phyloP scores from a whole-genome alignment of 2,329 filamentous ascomycete genomes.

The Fusarium buharicum region DNA sequence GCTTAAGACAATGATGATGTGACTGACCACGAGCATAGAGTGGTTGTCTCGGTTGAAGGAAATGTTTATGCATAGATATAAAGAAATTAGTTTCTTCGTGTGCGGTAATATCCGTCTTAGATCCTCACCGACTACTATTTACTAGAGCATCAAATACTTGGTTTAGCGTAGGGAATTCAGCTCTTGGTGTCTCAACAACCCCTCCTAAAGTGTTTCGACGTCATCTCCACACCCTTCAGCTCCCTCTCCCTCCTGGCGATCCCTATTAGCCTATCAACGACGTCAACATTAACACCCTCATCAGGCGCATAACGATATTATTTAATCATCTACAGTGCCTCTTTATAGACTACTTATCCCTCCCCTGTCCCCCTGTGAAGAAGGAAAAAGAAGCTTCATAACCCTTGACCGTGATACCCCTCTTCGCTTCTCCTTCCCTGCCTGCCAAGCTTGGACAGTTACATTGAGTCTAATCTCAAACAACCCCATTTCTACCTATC shows the following conservation, averaged over 20 bases:
- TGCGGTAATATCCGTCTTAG: too few species aligned
- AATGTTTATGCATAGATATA: too few species aligned
- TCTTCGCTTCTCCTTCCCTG: constrained; percentile 34
- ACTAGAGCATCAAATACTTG: not conserved
- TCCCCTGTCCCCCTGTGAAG: constrained; percentile 11
- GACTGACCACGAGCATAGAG: too few species aligned
- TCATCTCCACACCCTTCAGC: constrained; percentile 26
- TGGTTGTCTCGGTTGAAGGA: too few species aligned
- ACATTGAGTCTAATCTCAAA: constrained; percentile 26
- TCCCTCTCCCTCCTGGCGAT: constrained; percentile 31
- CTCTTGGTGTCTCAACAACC: constrained; percentile 31
- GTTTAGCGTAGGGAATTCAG: constrained; percentile 3
- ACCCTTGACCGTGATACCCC: constrained; percentile 36
- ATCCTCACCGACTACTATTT: not conserved
- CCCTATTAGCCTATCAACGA: constrained; percentile 26
- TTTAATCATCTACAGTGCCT: too few species aligned
- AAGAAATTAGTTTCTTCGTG: too few species aligned
- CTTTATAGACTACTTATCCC: too few species aligned
- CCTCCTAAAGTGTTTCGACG: constrained; percentile 18
- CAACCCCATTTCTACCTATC: constrained; percentile 18
- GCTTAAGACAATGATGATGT: not conserved
- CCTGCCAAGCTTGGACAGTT: constrained; percentile 32
- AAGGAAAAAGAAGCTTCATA: constrained; percentile 30
- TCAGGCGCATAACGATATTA: too few species aligned
- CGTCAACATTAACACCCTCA: constrained; percentile 26